These are phyloP conservation scores for Iberis amara DNA, from an alignment of 441 rosid species.

Conservation along the genomic window DNA sequence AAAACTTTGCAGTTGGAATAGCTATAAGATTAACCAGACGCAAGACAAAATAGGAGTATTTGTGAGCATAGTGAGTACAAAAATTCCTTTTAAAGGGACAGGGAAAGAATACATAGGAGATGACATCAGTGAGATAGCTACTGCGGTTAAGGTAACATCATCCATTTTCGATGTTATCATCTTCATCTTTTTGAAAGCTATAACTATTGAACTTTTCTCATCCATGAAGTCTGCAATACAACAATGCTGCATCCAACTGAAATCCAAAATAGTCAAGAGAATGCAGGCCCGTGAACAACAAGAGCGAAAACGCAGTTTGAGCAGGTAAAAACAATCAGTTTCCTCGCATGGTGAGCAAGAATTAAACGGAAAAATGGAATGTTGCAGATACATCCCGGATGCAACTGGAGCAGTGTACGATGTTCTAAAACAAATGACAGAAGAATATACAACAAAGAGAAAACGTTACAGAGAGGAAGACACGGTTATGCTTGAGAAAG, in stretches of 20 bases:
- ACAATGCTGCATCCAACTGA: slow-evolving; percentile 95
- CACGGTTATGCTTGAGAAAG: slow-evolving; percentile 50
- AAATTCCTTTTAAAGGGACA: slow-evolving; percentile 94
- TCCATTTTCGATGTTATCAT: not conserved
- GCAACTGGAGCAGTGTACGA: slow-evolving; percentile 74
- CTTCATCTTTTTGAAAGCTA: slow-evolving; percentile 19
- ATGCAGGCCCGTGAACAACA: slow-evolving; percentile 93
- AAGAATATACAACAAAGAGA: slow-evolving; percentile 50
- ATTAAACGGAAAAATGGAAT: not conserved
- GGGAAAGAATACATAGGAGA: slow-evolving; percentile 99
- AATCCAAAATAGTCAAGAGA: slow-evolving; percentile 75
- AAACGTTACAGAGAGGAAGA: slow-evolving; percentile 50
- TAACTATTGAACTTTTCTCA: slow-evolving; percentile 1
- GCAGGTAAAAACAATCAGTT: slow-evolving; percentile 46
- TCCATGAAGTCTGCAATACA: slow-evolving; percentile 69
- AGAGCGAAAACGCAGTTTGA: slow-evolving; percentile 83
- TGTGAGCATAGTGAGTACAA: slow-evolving; percentile 92
- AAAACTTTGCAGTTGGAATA: slow-evolving; percentile 63
- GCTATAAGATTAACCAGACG: slow-evolving; percentile 87
- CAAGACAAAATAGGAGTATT: slow-evolving; percentile 94
- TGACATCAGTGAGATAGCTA: slow-evolving; percentile 87
- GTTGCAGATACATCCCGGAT: slow-evolving; percentile 79
- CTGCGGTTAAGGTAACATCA: slow-evolving; percentile 73
- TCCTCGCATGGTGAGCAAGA: too few relatives aligned
- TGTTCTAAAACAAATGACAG: slow-evolving; percentile 69